phyloP scores from a whole-genome alignment of 345 rosid species.

The Garcia nutans region DNA sequence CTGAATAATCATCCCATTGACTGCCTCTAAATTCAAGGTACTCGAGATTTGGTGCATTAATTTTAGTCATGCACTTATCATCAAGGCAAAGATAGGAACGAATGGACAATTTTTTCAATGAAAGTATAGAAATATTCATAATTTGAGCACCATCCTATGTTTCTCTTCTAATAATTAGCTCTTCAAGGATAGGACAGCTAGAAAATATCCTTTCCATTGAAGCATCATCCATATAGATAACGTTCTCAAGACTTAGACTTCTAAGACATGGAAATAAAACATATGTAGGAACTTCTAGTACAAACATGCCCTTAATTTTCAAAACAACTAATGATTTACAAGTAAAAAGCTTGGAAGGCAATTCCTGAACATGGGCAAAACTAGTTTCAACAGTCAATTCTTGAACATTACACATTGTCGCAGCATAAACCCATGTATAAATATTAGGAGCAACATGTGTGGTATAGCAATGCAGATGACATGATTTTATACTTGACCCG shows the following conservation, averaged over 20 bases:
- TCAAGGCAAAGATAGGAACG: too few species aligned
- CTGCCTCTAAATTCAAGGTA: not conserved
- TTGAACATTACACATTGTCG: not conserved
- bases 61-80: not conserved
- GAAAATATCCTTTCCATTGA: not conserved
- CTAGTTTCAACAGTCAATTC: not conserved
- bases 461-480: too few species aligned
- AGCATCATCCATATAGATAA: not conserved
- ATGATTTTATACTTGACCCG: too few species aligned
- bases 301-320: not conserved
- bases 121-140: conserved; percentile 1
- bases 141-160: not conserved
- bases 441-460: not conserved
- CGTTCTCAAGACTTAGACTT: not conserved
- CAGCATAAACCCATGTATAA: conserved; percentile 13
- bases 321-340: not conserved
- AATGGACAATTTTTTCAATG: not conserved
- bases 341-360: conserved; percentile 8
- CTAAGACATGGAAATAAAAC: conserved; percentile 3
- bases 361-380: not conserved
- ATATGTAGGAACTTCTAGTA: conserved; percentile 1
- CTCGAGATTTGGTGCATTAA: not conserved
- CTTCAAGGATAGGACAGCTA: conserved; percentile 10
- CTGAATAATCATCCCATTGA: not conserved
- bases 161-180: not conserved